Base-by-base conservation (phyloP, 208 protist species). In the Leishmania tropica region DNA sequence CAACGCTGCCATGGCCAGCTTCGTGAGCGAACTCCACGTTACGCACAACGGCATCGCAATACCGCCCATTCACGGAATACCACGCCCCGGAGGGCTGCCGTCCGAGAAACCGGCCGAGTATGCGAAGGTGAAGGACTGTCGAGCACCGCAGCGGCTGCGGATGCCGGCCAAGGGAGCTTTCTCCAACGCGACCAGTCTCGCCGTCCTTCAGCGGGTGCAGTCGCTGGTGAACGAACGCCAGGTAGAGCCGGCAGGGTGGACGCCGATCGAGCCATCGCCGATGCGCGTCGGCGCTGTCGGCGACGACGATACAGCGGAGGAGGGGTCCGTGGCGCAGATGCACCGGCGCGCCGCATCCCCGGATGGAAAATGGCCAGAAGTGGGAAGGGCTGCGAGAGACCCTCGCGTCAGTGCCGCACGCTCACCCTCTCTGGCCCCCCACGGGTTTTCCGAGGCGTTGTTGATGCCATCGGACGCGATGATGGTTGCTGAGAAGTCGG, bases 91-190 rank as follows among this genome's bases (percentile, higher is more conserved):
- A 17, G 81, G 42, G 0, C 31, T 78, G 31, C 79, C 56, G 19
- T 24, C 80, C 0, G 74, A 80, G 2, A 76, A 64, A 6, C 67
- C 78, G 3, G 76, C 70, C 17, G 71, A 75, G 47, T 56, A 48
- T 8, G 80, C 71, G 10, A 84, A 72, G 71, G 37, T 68, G 10
- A 85, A 89, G 48, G 45, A n/a, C 28, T 72, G 45, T 45, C 64
- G 19, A 8, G 75, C 21, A 28, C 64, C 75, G 47, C 67, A 62
- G 35, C 75, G 75, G 0, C 47, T 19, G 19, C 58, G 51, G 0
- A 28, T 83, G 5, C 79, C 85, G 28, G 65, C 68, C 35, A 88
- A 84, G 73, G 85, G 81, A 0, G 80, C 81, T 21, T 88, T 88
- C 48, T 88, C 85, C 3, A 83, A 73, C 37, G 45, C 81, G 68